These are phyloP conservation scores for Penicillium sp. DNA, from an alignment of 2,329 filamentous ascomycete genomes.

Conservation along the genomic window DNA sequence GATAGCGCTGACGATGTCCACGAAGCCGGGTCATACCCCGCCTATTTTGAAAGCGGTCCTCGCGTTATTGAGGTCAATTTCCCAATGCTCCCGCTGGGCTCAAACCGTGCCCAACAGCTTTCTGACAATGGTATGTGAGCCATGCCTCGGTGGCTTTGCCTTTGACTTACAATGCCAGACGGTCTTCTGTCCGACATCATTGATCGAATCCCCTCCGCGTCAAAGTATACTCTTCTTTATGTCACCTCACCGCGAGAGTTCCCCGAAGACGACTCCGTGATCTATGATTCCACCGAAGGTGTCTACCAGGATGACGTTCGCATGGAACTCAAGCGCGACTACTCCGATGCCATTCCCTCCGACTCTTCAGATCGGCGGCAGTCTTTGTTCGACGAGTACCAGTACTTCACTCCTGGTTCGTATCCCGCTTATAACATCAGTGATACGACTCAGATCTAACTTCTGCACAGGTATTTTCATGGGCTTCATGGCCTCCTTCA, in stretches of 20 bases:
- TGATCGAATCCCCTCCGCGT: slow-evolving; percentile 46
- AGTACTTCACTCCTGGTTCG: slow-evolving; percentile 85
- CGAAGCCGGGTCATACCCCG: slow-evolving; percentile 41
- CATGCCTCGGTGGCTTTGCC: not conserved
- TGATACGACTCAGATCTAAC: slow-evolving; percentile 11
- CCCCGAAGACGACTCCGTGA: slow-evolving; percentile 27
- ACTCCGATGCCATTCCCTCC: slow-evolving; percentile 28
- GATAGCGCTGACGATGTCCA: slow-evolving; percentile 16
- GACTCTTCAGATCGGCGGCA: slow-evolving; percentile 41
- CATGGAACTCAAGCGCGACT: slow-evolving; percentile 70
- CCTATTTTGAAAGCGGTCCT: slow-evolving; percentile 38
- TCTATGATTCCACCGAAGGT: slow-evolving; percentile 64
- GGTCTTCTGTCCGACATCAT: slow-evolving; percentile 49
- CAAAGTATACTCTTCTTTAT: slow-evolving; percentile 73
- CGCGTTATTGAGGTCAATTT: slow-evolving; percentile 49
- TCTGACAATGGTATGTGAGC: slow-evolving; percentile 42
- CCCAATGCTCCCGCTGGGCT: slow-evolving; percentile 38
- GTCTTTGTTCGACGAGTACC: slow-evolving; percentile 78
- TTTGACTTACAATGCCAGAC: slow-evolving; percentile 33
- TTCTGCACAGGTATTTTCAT: slow-evolving; percentile 73
- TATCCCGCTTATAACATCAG: slow-evolving; percentile 13
- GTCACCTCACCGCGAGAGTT: slow-evolving; percentile 58
- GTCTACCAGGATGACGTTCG: slow-evolving; percentile 57
- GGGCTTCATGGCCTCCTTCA: slow-evolving; percentile 66
- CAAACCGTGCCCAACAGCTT: slow-evolving; percentile 41